Conservation (phyloP, 2,329 filamentous ascomycete species). For the Colletotrichum tropicicola region DNA sequence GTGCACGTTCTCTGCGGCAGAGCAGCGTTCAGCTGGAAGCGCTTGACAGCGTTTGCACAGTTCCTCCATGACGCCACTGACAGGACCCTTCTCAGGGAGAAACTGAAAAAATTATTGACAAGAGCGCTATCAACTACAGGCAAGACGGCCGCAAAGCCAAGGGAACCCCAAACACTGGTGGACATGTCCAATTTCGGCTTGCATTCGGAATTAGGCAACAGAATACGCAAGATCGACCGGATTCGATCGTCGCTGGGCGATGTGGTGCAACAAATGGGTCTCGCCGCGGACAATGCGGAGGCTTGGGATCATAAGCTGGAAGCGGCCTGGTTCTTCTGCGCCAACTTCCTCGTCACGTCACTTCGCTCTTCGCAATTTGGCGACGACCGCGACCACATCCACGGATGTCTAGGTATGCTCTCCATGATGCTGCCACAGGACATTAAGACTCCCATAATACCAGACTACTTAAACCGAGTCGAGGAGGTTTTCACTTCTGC, state of each 20-base stretch:
- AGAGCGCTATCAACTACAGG: not conserved
- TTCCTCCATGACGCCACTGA: not conserved
- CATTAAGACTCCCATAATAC: not conserved
- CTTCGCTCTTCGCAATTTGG: conserved; percentile 28
- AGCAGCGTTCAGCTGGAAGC: conserved; percentile 10
- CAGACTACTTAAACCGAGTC: conserved; percentile 15
- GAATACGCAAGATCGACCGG: not conserved
- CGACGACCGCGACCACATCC: conserved; percentile 32
- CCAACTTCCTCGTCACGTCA: not conserved
- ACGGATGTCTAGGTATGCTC: conserved; percentile 25
- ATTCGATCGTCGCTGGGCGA: not conserved
- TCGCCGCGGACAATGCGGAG: not conserved
- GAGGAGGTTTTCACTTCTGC: conserved; percentile 20
- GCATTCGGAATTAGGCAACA: not conserved
- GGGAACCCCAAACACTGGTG: too few species aligned
- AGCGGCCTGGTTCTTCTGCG: not conserved
- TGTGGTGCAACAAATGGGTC: not conserved
- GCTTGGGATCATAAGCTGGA: not conserved
- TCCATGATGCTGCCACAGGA: not conserved
- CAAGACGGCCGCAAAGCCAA: not conserved
- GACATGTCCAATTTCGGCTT: not conserved
- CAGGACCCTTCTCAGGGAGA: not conserved
- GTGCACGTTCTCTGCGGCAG: conserved; percentile 28
- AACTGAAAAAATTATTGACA: not conserved
- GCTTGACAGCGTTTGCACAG: not conserved